Conservation (phyloP, 2,329 filamentous ascomycete genomes). For the Paecilomyces dactylethromorphus region DNA sequence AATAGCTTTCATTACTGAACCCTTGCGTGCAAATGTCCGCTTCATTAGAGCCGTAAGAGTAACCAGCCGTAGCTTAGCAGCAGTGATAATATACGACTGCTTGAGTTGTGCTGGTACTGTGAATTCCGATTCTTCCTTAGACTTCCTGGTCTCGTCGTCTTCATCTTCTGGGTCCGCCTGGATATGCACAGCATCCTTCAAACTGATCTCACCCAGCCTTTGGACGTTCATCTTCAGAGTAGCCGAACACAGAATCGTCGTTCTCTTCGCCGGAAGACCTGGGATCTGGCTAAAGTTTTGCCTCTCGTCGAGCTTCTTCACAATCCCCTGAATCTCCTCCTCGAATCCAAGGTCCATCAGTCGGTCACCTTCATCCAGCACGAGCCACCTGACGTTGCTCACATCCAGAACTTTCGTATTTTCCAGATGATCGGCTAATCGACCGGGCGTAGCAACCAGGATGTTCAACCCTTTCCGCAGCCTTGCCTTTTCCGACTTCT, state of each 20-base stretch:
- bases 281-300: conserved; percentile 57
- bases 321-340: conserved; percentile 82
- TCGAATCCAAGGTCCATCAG: conserved; percentile 98
- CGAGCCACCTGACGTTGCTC: conserved; percentile 83
- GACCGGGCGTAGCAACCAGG: conserved; percentile 85
- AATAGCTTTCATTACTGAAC: conserved; percentile 93
- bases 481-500: conserved; percentile 83
- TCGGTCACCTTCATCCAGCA: conserved; percentile 94
- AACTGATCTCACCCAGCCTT: conserved; percentile 84
- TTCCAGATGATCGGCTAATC: conserved; percentile 83
- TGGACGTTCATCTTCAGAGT: conserved; percentile 98
- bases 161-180: conserved; percentile 57
- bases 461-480: conserved; percentile 93
- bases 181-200: conserved; percentile 87
- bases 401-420: conserved; percentile 87
- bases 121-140: conserved; percentile 54
- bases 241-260: conserved; percentile 89
- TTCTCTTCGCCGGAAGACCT: conserved; percentile 63
- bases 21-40: conserved; percentile 78
- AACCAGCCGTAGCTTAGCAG: conserved; percentile 84
- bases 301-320: conserved; percentile 67
- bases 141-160: conserved; percentile 45
- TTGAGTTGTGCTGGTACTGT: conserved; percentile 87
- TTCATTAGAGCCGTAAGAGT: conserved; percentile 79
- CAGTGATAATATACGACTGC: conserved; percentile 80